Evolutionary conservation across 331 rosid species (phyloP).

Genomic region (Dryas integrifolia): DNA sequence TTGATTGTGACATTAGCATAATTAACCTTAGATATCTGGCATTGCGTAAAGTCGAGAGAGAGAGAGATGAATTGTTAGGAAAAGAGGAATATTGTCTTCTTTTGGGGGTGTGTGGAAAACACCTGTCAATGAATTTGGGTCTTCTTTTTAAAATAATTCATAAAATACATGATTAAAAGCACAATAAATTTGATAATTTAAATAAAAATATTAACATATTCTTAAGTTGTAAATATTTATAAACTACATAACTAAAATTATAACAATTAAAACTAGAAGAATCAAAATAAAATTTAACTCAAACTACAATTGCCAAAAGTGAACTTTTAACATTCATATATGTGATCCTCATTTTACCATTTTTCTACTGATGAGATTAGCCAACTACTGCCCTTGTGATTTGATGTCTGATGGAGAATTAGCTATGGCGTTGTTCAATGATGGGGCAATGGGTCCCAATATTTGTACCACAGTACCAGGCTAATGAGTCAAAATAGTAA

Average conservation of each 20-base stretch:
- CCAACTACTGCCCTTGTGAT: background rate
- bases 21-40: too few species aligned
- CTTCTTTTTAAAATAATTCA: background rate
- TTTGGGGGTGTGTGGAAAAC: slow-evolving; percentile 7
- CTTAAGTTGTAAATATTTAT: too few species aligned
- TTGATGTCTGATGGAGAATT: background rate
- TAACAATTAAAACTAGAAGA: too few species aligned
- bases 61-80: background rate
- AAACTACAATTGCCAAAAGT: too few species aligned
- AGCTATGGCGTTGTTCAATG: background rate
- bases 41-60: too few species aligned
- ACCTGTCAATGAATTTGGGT: slow-evolving; percentile 1
- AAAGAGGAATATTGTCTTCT: slow-evolving; percentile 20
- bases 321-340: too few species aligned
- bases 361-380: background rate
- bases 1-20: background rate
- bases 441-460: background rate
- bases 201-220: too few species aligned
- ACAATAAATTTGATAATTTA: too few species aligned
- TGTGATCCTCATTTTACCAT: background rate
- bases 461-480: background rate
- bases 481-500: background rate
- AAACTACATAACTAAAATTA: too few species aligned
- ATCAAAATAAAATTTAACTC: too few species aligned
- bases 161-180: too few species aligned